Evolutionary conservation across 2,329 filamentous ascomycete genomes (phyloP).

Genomic region (Achaetomium macrosporum): DNA sequence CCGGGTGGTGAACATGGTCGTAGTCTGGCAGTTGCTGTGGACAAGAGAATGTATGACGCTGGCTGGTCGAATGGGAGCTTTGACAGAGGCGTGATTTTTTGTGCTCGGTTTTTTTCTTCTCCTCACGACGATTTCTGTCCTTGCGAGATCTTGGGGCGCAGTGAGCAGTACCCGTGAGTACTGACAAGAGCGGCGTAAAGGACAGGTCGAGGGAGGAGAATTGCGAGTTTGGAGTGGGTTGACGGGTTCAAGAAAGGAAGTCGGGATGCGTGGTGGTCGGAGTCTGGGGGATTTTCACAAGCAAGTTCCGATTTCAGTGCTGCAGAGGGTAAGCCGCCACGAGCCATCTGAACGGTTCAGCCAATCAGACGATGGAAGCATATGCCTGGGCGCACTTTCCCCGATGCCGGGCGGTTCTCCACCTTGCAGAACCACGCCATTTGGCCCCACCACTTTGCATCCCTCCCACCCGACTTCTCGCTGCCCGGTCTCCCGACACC

Average conservation of each 20-base stretch:
- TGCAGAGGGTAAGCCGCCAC: too few species aligned
- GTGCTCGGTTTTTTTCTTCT: conserved; percentile 12
- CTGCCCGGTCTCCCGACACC: too few species aligned
- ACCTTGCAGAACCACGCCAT: too few species aligned
- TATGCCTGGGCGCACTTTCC: too few species aligned
- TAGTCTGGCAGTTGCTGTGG: neutral
- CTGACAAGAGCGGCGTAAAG: conserved; percentile 4
- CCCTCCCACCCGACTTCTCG: too few species aligned
- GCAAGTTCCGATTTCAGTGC: too few species aligned
- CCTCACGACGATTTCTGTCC: conserved; percentile 26
- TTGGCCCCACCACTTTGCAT: too few species aligned
- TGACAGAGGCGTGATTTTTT: neutral
- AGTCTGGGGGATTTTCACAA: too few species aligned
- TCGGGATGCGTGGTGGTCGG: neutral
- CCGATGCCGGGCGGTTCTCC: too few species aligned
- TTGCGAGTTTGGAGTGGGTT: conserved; percentile 10
- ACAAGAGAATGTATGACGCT: neutral
- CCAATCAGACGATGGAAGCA: too few species aligned
- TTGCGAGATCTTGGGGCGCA: conserved; percentile 9
- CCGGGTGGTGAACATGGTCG: conserved; percentile 47
- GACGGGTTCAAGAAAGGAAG: conserved; percentile 7
- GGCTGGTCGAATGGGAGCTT: neutral
- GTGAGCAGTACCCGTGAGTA: neutral
- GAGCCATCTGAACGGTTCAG: too few species aligned
- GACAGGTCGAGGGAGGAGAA: conserved; percentile 28